Evolutionary conservation across 768 basidiomycete species (phyloP).

Genomic region (Panus rudis): DNA sequence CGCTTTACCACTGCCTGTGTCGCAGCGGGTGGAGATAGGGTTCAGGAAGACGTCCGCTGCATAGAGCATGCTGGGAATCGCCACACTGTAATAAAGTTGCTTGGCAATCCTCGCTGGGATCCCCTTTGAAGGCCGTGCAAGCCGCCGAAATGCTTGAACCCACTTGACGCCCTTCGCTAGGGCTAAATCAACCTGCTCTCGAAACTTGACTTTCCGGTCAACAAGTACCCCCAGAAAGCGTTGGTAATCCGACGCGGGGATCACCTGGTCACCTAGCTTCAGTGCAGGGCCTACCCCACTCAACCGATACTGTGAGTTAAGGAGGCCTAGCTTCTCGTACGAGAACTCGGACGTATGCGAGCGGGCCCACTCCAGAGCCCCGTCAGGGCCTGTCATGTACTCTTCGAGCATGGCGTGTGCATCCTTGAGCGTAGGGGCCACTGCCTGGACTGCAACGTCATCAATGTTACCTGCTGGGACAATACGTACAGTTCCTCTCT

Average conservation of each 20-base stretch:
- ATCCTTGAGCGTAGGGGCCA: constrained; percentile 4
- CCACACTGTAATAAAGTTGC: constrained; percentile 20
- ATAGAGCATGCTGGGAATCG: constrained; percentile 27
- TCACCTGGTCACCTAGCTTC: constrained; percentile 14
- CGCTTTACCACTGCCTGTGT: constrained; percentile 12
- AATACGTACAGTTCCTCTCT: not conserved
- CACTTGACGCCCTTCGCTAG: constrained; percentile 19
- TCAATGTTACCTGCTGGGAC: constrained; percentile 13
- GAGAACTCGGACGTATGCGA: constrained; percentile 21
- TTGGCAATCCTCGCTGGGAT: constrained; percentile 10
- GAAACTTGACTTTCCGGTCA: constrained; percentile 23
- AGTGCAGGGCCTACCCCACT: constrained; percentile 6
- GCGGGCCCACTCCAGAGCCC: constrained; percentile 21
- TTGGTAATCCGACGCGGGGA: constrained; percentile 10
- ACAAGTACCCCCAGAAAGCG: constrained; percentile 26
- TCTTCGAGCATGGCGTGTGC: constrained; percentile 1
- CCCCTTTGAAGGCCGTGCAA: constrained; percentile 18
- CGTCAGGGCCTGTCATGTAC: constrained; percentile 10
- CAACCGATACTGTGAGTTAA: not conserved
- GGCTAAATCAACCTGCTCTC: constrained; percentile 11
- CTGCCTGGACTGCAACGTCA: constrained; percentile 8
- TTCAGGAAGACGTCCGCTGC: constrained; percentile 20
- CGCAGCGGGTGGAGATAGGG: not conserved
- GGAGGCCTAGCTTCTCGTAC: constrained; percentile 13
- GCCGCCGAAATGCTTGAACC: constrained; percentile 13